Evolutionary conservation across 257 asterid genomes (phyloP).

Genomic region (Petunia axillaris): DNA sequence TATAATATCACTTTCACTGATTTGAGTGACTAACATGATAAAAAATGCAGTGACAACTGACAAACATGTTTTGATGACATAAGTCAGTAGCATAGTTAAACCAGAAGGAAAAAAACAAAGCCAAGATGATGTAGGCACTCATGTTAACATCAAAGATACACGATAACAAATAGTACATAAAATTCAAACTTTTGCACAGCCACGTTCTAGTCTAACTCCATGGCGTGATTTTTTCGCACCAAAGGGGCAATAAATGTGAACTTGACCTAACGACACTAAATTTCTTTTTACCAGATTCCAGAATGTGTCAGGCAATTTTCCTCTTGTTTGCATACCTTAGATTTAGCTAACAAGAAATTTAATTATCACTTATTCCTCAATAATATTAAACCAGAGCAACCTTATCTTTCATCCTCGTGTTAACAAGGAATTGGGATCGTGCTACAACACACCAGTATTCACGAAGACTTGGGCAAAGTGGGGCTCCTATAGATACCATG

Average conservation of each 20-base stretch:
- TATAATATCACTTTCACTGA: neutral
- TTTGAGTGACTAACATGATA: neutral
- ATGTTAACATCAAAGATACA: slow-evolving; percentile 4
- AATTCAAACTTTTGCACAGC: neutral
- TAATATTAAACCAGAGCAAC: neutral
- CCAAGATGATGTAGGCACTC: neutral
- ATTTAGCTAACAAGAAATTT: neutral
- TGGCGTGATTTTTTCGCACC: neutral
- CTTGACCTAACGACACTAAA: neutral
- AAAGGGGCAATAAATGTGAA: neutral
- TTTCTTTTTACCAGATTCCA: neutral
- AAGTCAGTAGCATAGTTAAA: neutral
- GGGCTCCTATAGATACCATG: neutral
- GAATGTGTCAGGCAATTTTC: neutral
- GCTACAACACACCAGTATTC: neutral
- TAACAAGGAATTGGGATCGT: neutral
- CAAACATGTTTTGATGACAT: neutral
- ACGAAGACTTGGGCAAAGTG: neutral
- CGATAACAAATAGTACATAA: neutral
- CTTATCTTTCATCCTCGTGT: neutral
- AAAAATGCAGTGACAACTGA: neutral
- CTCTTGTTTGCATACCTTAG: neutral
- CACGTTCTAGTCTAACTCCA: neutral
- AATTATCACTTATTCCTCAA: neutral
- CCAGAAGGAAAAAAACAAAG: neutral